Conservation (phyloP, 306 rosid genomes). For the Begonia masoniana region DNA sequence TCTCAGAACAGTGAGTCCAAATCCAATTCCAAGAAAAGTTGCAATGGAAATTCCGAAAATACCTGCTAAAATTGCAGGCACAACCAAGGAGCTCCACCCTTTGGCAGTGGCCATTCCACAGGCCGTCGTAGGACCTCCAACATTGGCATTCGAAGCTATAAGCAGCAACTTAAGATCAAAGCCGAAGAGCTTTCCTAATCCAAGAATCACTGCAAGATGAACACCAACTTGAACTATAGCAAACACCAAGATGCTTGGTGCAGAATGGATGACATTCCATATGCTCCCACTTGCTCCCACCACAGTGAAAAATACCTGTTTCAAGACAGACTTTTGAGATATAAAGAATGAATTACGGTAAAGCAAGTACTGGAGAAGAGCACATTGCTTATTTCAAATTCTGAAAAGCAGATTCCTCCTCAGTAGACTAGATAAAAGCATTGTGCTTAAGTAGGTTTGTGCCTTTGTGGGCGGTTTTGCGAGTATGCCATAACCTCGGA, state of each 20-base stretch:
- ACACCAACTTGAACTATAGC: slow-evolving; percentile 54
- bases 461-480: no score
- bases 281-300: slow-evolving; percentile 63
- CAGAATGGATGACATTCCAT: slow-evolving; percentile 44
- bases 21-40: slow-evolving; percentile 54
- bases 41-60: slow-evolving; percentile 52
- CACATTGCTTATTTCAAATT: no score
- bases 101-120: slow-evolving; percentile 76
- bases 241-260: slow-evolving; percentile 56
- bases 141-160: slow-evolving; percentile 71
- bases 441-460: no score
- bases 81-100: slow-evolving; percentile 58
- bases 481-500: no score
- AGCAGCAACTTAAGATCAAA: slow-evolving; percentile 49
- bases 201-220: slow-evolving; percentile 46
- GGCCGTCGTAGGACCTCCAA: slow-evolving; percentile 82
- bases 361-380: no score
- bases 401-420: no score
- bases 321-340: background rate
- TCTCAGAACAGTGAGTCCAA: slow-evolving; percentile 42
- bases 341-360: no score
- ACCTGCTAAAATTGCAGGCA: slow-evolving; percentile 69
- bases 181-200: slow-evolving; percentile 43
- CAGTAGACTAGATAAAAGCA: no score
- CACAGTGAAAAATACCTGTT: slow-evolving; percentile 50